A percentile compares a stretch with the other conserved stretches of the same genome.
Evolutionary conservation across 2,329 filamentous ascomycete species (phyloP).

Genomic region (Bisporella sp.): DNA sequence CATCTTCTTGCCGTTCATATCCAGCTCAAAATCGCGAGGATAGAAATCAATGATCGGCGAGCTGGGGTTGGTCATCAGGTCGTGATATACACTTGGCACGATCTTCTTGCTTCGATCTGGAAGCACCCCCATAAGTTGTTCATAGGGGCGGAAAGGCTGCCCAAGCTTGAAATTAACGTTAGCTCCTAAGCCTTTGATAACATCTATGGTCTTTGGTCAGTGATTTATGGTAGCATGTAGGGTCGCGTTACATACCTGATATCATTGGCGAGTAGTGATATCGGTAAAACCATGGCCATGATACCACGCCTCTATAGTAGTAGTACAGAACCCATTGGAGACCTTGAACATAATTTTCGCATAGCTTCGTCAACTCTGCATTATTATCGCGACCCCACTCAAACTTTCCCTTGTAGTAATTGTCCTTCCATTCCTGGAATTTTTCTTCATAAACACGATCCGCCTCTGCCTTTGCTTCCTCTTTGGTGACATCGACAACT

Average conservation of each 20-base stretch:
- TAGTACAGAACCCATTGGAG: conserved; percentile 98
- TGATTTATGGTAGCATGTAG: conserved; percentile 12
- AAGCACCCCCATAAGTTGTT: conserved; percentile 96
- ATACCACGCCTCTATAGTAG: conserved; percentile 94
- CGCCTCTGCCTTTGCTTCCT: conserved; percentile 72
- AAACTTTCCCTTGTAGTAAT: conserved; percentile 88
- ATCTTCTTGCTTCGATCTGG: conserved; percentile 97
- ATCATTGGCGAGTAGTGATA: conserved; percentile 99
- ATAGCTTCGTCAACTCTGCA: conserved; percentile 71
- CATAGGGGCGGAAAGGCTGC: conserved; percentile 89
- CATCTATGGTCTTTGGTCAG: conserved; percentile 50
- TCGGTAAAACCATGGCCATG: conserved; percentile 96
- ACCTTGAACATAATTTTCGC: conserved; percentile 96
- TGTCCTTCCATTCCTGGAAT: conserved; percentile 88
- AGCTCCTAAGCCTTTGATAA: conserved; percentile 78
- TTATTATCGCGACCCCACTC: conserved; percentile 79
- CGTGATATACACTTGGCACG: conserved; percentile 79
- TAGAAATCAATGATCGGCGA: conserved; percentile 98
- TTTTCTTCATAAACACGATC: conserved; percentile 84
- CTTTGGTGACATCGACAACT: conserved; percentile 70
- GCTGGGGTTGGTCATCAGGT: conserved; percentile 82
- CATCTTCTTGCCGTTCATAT: conserved; percentile 99
- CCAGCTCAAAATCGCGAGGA: conserved; percentile 89
- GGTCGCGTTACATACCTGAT: conserved; percentile 49
- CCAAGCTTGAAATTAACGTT: conserved; percentile 90